Percentiles rank a stretch among this genome's conserved stretches.
phyloP scores from a whole-genome alignment of 768 basidiomycete species.

The Termitomyces sp. region DNA sequence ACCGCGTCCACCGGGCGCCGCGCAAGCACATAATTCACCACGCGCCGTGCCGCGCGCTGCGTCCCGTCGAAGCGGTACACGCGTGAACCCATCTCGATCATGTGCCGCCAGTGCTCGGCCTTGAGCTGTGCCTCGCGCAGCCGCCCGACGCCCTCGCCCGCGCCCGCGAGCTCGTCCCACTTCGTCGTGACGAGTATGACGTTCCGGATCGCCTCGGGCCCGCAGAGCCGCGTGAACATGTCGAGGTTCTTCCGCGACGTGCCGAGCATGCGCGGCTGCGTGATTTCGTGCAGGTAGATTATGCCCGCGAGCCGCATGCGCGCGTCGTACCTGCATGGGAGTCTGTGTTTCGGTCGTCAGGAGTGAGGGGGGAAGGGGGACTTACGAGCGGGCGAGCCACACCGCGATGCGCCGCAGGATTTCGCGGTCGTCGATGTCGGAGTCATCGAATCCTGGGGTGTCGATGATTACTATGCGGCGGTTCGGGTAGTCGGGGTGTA shows the following conservation, averaged over 20 bases:
- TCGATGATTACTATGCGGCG: constrained; percentile 16
- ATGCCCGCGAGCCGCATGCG: constrained; percentile 23
- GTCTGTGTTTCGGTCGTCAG: too few relatives aligned
- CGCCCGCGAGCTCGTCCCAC: constrained; percentile 32
- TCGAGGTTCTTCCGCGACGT: constrained; percentile 39
- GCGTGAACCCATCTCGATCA: constrained; percentile 12
- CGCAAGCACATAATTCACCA: constrained; percentile 11
- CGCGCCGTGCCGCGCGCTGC: constrained; percentile 11
- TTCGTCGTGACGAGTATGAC: constrained; percentile 45
- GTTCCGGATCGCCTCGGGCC: constrained; percentile 35
- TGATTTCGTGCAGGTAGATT: constrained; percentile 25
- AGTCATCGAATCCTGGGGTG: constrained; percentile 21
- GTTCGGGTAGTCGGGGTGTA: constrained; percentile 11
- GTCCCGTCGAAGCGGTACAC: constrained; percentile 10
- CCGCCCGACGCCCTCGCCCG: constrained; percentile 3
- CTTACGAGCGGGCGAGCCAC: constrained; percentile 18
- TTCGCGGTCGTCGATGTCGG: constrained; percentile 15
- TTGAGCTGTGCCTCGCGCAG: constrained; percentile 11
- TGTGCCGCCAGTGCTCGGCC: constrained; percentile 12
- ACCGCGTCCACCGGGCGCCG: constrained; percentile 9
- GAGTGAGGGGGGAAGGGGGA: too few relatives aligned
- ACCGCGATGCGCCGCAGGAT: constrained; percentile 16
- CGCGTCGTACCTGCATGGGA: constrained; percentile 19
- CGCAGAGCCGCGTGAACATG: constrained; percentile 46
- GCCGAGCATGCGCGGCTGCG: constrained; percentile 35